These are phyloP conservation scores for Rhipidocladum racemiflorum DNA, from an alignment of 176 grass and related monocot species.

Conservation along the genomic window DNA sequence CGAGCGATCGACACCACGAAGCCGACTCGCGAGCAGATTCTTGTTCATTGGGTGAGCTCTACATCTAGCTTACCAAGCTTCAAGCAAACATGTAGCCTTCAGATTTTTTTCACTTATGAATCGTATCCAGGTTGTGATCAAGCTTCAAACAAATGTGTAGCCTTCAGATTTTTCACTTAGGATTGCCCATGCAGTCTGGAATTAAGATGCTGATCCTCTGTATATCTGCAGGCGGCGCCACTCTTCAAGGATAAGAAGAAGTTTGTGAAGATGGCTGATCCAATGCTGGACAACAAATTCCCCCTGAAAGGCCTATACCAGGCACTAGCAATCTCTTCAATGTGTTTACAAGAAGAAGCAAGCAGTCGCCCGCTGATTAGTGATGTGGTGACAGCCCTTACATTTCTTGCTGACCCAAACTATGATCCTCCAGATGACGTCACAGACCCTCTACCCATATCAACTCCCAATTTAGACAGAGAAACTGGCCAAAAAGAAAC, in stretches of 20 bases:
- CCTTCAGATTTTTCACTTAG: slow-evolving; percentile 18
- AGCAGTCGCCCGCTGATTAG: slow-evolving; percentile 66
- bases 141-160: no score
- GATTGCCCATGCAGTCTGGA: neutral
- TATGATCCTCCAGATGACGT: slow-evolving; percentile 52
- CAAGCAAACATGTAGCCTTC: neutral
- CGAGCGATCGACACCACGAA: slow-evolving; percentile 73
- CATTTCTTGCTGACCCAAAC: slow-evolving; percentile 64
- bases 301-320: slow-evolving; percentile 76
- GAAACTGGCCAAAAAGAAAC: slow-evolving; percentile 12
- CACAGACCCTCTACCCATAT: slow-evolving; percentile 40
- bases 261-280: slow-evolving; percentile 67
- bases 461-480: slow-evolving; percentile 29
- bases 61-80: neutral
- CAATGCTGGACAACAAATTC: slow-evolving; percentile 57
- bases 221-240: slow-evolving; percentile 62
- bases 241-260: slow-evolving; percentile 81
- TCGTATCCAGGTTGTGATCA: neutral
- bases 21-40: slow-evolving; percentile 70
- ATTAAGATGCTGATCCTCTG: slow-evolving; percentile 21
- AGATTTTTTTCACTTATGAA: neutral
- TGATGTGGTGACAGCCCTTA: slow-evolving; percentile 76
- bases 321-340: slow-evolving; percentile 80
- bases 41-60: slow-evolving; percentile 76
- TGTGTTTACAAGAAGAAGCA: slow-evolving; percentile 90